Percentiles rank a stretch among this genome's conserved stretches.
Evolutionary conservation across 2,329 filamentous ascomycete species (phyloP).

Genomic region (Parasarocladium wereldwijsianum): DNA sequence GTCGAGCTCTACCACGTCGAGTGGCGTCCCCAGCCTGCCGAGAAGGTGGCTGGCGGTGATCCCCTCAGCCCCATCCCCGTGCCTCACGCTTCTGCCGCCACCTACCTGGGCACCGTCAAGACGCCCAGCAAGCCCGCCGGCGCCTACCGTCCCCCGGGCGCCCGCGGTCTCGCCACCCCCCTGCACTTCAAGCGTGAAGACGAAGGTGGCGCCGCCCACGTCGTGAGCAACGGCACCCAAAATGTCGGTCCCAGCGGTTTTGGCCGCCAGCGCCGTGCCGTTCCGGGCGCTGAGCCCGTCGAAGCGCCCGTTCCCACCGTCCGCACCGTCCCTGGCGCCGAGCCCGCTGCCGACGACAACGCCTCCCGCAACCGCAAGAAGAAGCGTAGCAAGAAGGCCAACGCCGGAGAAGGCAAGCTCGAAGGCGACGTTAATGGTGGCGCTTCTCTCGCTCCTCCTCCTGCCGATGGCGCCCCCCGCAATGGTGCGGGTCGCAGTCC

Average conservation of each 20-base stretch:
- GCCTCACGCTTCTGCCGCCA: slow-evolving; percentile 69
- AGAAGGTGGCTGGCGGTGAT: slow-evolving; percentile 46
- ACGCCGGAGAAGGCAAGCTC: slow-evolving; percentile 51
- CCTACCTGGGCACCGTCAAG: slow-evolving; percentile 76
- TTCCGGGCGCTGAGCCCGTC: slow-evolving; percentile 73
- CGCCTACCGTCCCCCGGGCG: slow-evolving; percentile 88
- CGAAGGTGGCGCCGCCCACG: slow-evolving; percentile 80
- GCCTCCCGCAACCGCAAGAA: slow-evolving; percentile 90
- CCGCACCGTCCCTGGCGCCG: slow-evolving; percentile 50
- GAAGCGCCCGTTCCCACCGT: slow-evolving; percentile 52
- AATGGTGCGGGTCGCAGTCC: slow-evolving; percentile 46
- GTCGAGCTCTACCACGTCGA: slow-evolving; percentile 80
- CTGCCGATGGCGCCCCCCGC: slow-evolving; percentile 19
- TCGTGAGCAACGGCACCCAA: slow-evolving; percentile 62
- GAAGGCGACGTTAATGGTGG: slow-evolving; percentile 31
- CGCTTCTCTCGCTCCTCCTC: slow-evolving; percentile 31
- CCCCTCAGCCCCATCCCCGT: slow-evolving; percentile 59
- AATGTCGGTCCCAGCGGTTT: slow-evolving; percentile 69
- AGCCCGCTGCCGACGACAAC: slow-evolving; percentile 53
- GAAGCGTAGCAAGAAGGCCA: slow-evolving; percentile 85
- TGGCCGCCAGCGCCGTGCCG: slow-evolving; percentile 55
- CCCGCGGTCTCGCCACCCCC: slow-evolving; percentile 75
- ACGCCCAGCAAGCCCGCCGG: slow-evolving; percentile 94
- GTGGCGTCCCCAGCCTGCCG: slow-evolving; percentile 65
- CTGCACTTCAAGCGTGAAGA: slow-evolving; percentile 96